Evolutionary conservation across 2,329 filamentous ascomycete species (phyloP).

Genomic region (Gaeumannomyces tritici): DNA sequence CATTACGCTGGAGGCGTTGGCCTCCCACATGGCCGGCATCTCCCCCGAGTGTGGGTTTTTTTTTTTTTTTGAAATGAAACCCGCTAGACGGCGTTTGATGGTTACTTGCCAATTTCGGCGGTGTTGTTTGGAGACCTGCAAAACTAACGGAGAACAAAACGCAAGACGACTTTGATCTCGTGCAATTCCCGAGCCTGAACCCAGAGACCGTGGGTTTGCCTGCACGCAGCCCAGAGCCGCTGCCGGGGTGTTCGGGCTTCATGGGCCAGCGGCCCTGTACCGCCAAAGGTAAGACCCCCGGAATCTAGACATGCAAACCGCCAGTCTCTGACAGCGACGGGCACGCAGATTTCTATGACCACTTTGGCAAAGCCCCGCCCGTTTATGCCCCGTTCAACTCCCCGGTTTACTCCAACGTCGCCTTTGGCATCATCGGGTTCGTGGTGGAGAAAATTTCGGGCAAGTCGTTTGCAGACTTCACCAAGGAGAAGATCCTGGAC

Average conservation of each 20-base stretch:
- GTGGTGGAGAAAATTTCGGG: constrained; percentile 33
- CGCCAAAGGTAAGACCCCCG: not conserved
- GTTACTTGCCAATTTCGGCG: too few relatives aligned
- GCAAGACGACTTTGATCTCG: not conserved
- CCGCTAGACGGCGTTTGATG: too few relatives aligned
- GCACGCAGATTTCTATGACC: constrained; percentile 14
- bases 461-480: constrained; percentile 26
- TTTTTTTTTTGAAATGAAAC: too few relatives aligned
- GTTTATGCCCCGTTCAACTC: constrained; percentile 30
- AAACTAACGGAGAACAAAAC: not conserved
- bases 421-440: constrained; percentile 31
- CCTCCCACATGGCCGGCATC: constrained; percentile 1
- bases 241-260: not conserved
- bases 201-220: not conserved
- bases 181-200: not conserved
- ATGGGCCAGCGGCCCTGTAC: not conserved
- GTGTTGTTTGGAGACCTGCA: not conserved
- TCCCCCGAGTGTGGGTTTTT: constrained; percentile 1
- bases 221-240: not conserved
- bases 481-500: constrained; percentile 28
- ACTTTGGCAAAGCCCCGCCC: constrained; percentile 22
- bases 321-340: not conserved
- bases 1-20: constrained; percentile 1
- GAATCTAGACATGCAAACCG: not conserved
- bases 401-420: constrained; percentile 40